Percentiles rank a stretch among this genome's conserved stretches.
Conservation (phyloP, 75 land plant genomes). For the Picea sitchensis region DNA sequence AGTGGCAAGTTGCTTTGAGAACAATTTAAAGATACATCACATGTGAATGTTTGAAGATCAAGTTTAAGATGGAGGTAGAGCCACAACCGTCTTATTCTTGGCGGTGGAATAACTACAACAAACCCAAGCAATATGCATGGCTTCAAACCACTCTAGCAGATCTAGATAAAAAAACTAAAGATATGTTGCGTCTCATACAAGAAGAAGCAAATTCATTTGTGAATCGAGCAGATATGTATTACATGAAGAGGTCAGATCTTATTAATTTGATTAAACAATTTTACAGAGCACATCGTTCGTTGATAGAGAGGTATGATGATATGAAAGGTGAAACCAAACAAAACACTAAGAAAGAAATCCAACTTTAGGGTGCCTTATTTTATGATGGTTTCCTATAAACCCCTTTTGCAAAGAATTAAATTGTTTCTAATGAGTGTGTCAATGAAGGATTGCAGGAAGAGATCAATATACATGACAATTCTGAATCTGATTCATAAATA, state of each 20-base stretch:
- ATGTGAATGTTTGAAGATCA: not conserved
- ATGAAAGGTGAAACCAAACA: slow-evolving; percentile 17
- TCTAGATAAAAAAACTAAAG: slow-evolving; percentile 32
- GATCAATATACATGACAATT: not conserved
- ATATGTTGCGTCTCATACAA: slow-evolving; percentile 19
- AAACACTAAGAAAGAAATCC: not conserved
- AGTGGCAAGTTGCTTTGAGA: no score
- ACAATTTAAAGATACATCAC: no score
- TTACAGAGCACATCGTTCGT: slow-evolving; percentile 43
- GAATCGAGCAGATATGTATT: slow-evolving; percentile 17
- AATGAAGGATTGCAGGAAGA: not conserved
- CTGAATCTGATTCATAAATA: slow-evolving; percentile 23
- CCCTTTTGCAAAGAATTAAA: not conserved
- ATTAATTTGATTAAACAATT: slow-evolving; percentile 45
- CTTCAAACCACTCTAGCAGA: slow-evolving; percentile 30
- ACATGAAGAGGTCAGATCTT: slow-evolving; percentile 42
- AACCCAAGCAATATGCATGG: slow-evolving; percentile 23
- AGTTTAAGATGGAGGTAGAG: not conserved
- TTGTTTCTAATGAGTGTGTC: not conserved
- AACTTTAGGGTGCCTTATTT: not conserved
- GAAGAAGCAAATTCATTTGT: slow-evolving; percentile 11
- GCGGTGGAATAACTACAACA: slow-evolving; percentile 37
- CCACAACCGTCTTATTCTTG: slow-evolving; percentile 19
- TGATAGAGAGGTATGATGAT: slow-evolving; percentile 41
- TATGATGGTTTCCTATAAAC: not conserved